Conservation (phyloP, 345 rosid species). For the Arabidopsis suecica region DNA sequence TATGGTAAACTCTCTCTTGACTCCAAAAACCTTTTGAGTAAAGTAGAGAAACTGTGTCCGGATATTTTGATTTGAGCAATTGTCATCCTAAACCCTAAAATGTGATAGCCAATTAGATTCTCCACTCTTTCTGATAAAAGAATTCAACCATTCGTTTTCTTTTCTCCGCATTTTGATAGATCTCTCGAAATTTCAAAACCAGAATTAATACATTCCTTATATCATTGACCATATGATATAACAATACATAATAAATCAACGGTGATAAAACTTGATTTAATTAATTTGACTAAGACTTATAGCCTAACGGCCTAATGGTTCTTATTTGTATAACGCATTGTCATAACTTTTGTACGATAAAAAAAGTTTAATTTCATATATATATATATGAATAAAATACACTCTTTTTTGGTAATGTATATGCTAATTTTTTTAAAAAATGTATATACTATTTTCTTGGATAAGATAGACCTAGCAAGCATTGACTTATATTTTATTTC, state of each 20-base stretch:
- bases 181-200: neutral
- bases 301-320: neutral
- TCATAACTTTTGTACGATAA: too few relatives aligned
- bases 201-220: neutral
- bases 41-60: neutral
- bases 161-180: constrained; percentile 9
- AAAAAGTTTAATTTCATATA: too few relatives aligned
- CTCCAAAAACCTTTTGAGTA: neutral
- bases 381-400: too few relatives aligned
- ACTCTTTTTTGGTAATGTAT: too few relatives aligned
- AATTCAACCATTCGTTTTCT: neutral
- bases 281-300: too few relatives aligned
- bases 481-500: neutral
- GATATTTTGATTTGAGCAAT: neutral
- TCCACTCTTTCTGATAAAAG: neutral
- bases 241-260: neutral
- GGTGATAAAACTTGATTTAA: neutral
- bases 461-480: constrained; percentile 7
- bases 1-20: neutral
- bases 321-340: neutral
- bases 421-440: too few relatives aligned
- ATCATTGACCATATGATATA: neutral
- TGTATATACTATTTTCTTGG: neutral
- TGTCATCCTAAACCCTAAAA: constrained; percentile 17
- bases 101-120: neutral